These are phyloP conservation scores for Kregervanrija pseudodelftensis DNA, from an alignment of 805 yeast species.

Conservation along the genomic window DNA sequence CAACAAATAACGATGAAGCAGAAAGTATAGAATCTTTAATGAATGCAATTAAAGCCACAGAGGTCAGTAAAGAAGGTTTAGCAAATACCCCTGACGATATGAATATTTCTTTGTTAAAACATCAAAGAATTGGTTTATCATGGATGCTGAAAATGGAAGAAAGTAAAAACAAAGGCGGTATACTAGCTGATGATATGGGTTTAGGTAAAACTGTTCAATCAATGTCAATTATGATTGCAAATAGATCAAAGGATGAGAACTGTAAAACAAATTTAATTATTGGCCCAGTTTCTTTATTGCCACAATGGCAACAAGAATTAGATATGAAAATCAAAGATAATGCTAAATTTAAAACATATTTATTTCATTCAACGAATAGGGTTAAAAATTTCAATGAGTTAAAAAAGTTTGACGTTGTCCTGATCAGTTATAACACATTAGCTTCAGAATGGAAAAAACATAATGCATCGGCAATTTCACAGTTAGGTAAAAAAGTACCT, in stretches of 20 bases:
- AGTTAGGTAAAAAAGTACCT: constrained; percentile 30
- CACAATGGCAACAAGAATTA: constrained; percentile 83
- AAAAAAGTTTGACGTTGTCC: constrained; percentile 57
- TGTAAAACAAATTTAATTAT: constrained; percentile 61
- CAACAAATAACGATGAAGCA: constrained; percentile 13
- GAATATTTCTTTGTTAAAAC: constrained; percentile 36
- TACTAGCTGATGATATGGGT: constrained; percentile 81
- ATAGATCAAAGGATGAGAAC: constrained; percentile 25
- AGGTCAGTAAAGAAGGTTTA: constrained; percentile 39
- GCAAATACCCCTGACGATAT: constrained; percentile 66
- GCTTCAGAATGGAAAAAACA: constrained; percentile 73
- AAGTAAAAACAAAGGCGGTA: constrained; percentile 54
- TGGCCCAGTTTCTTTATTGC: constrained; percentile 84
- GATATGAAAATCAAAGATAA: constrained; percentile 49
- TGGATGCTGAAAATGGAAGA: constrained; percentile 75
- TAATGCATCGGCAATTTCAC: constrained; percentile 31
- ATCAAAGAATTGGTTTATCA: constrained; percentile 77
- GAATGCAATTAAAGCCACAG: constrained; percentile 44
- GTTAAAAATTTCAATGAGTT: constrained; percentile 40
- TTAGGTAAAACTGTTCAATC: constrained; percentile 72
- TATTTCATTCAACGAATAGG: constrained; percentile 50
- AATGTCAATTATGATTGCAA: constrained; percentile 48
- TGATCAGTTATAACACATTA: constrained; percentile 76
- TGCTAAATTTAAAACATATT: constrained; percentile 38
- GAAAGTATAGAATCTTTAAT: constrained; percentile 16